Percentiles rank a stretch among this genome's conserved stretches.
Conservation (phyloP, 2,329 filamentous ascomycete species). For the Chrysoporthe deuterocubensis region DNA sequence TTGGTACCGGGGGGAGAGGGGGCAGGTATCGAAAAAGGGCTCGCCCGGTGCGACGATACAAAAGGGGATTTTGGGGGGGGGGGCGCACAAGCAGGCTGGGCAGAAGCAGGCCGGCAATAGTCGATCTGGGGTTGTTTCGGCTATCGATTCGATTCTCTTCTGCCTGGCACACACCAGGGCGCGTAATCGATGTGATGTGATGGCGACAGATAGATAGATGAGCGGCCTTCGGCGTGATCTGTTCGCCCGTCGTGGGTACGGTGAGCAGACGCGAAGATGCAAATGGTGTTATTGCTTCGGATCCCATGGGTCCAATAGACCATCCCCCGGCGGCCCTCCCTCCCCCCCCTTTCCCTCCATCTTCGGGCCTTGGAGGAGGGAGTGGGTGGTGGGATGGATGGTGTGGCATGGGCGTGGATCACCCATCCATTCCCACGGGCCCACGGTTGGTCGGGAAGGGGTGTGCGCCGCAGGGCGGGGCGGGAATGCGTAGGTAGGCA, state of each 20-base stretch:
- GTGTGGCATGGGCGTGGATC: neutral
- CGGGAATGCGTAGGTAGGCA: neutral
- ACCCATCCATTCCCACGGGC: conserved; percentile 1
- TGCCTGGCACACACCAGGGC: neutral
- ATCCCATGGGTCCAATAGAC: conserved; percentile 8
- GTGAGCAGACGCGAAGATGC: neutral
- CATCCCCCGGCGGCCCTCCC: neutral
- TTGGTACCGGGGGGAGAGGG: neutral
- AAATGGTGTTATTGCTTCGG: neutral
- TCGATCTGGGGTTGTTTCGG: no score
- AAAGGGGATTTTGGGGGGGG: no score
- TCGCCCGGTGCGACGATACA: neutral
- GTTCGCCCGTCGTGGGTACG: conserved; percentile 13
- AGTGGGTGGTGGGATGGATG: neutral
- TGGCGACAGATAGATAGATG: neutral
- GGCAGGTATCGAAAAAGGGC: no score
- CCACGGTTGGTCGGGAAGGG: neutral
- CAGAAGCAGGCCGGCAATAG: conserved; percentile 1
- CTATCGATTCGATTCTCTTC: no score
- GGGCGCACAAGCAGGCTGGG: no score
- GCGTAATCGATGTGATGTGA: conserved; percentile 9
- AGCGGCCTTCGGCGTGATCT: neutral
- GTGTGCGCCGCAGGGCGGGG: neutral
- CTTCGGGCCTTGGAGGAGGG: neutral
- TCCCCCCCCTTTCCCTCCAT: neutral